These are phyloP conservation scores for Backusella mclennaniae DNA, from an alignment of 192 early-diverging fungal species.

Conservation along the genomic window DNA sequence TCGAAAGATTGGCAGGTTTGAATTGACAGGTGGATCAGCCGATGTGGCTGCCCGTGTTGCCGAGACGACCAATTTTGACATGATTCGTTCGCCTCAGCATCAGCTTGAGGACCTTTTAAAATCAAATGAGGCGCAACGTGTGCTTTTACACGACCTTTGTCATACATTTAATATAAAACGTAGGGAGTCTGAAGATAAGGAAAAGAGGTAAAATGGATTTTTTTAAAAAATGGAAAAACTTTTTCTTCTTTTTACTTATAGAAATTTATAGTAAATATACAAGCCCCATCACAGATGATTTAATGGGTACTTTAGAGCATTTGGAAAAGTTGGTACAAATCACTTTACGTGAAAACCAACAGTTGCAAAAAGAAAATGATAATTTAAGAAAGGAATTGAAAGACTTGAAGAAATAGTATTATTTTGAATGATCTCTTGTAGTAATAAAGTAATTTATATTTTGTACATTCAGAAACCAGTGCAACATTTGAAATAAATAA, in stretches of 20 bases:
- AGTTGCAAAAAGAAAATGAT: constrained; percentile 24
- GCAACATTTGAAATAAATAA: neutral
- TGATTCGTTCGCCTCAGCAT: neutral
- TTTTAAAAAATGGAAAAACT: too few species aligned
- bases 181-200: constrained; percentile 3
- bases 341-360: constrained; percentile 14
- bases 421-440: too few species aligned
- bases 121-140: constrained; percentile 20
- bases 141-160: constrained; percentile 20
- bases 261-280: neutral
- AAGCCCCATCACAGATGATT: constrained; percentile 1
- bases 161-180: constrained; percentile 6
- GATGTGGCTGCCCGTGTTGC: neutral
- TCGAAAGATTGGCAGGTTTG: constrained; percentile 32
- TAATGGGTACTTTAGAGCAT: constrained; percentile 2
- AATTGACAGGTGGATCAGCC: constrained; percentile 24
- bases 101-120: constrained; percentile 24
- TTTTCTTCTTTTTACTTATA: too few species aligned
- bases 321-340: constrained; percentile 18
- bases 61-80: neutral
- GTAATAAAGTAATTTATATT: too few species aligned
- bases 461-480: too few species aligned
- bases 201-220: neutral
- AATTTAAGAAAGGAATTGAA: constrained; percentile 21
- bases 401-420: neutral